Conservation (phyloP, 2,329 filamentous ascomycete species). For the Colletotrichum godetiae region DNA sequence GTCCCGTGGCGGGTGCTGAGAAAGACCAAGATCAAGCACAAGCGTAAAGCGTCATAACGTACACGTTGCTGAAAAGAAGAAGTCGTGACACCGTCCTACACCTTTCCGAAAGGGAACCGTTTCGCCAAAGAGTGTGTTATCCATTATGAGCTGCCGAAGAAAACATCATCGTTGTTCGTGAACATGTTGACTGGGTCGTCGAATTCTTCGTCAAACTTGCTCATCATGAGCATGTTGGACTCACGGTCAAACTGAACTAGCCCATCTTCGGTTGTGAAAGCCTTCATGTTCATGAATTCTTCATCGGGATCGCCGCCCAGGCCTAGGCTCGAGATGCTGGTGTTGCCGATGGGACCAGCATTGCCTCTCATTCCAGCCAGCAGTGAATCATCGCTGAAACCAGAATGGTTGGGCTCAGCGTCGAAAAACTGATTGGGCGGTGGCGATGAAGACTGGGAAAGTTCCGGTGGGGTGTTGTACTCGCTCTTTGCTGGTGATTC, state of each 20-base stretch:
- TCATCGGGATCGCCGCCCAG: slow-evolving; percentile 55
- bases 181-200: slow-evolving; percentile 63
- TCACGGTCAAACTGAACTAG: slow-evolving; percentile 58
- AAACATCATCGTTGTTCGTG: slow-evolving; percentile 61
- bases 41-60: slow-evolving; percentile 31
- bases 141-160: slow-evolving; percentile 55
- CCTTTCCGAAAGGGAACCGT: slow-evolving; percentile 2
- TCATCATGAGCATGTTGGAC: slow-evolving; percentile 60
- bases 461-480: slow-evolving; percentile 68
- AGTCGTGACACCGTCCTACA: slow-evolving; percentile 23
- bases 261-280: slow-evolving; percentile 55
- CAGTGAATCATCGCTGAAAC: slow-evolving; percentile 43
- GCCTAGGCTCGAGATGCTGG: slow-evolving; percentile 37
- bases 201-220: slow-evolving; percentile 66
- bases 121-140: slow-evolving; percentile 3
- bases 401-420: slow-evolving; percentile 51
- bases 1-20: slow-evolving; percentile 6
- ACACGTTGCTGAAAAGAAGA: slow-evolving; percentile 12
- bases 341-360: slow-evolving; percentile 12
- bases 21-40: slow-evolving; percentile 10
- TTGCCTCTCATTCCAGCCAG: slow-evolving; percentile 42
- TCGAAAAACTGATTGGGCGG: slow-evolving; percentile 61
- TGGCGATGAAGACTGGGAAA: slow-evolving; percentile 71
- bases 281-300: slow-evolving; percentile 56
- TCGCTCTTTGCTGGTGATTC: slow-evolving; percentile 65